These are phyloP conservation scores for Chernovozyma aurita DNA, from an alignment of 1,139 yeast species.

Conservation along the genomic window DNA sequence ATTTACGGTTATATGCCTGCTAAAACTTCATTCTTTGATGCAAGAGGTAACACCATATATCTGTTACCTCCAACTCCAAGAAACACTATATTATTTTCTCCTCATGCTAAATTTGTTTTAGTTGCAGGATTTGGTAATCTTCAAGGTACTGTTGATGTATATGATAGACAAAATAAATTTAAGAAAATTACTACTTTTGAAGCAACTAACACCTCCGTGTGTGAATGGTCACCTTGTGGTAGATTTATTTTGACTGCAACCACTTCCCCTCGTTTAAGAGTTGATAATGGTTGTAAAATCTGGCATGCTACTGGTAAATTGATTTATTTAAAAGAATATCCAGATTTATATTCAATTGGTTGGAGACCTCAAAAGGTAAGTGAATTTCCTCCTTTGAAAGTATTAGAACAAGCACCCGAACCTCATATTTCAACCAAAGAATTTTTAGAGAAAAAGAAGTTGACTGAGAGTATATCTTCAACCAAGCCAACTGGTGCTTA, in stretches of 20 bases:
- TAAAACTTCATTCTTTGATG: slow-evolving; percentile 89
- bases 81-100: slow-evolving; percentile 87
- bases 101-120: slow-evolving; percentile 85
- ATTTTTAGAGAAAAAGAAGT: slow-evolving; percentile 39
- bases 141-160: slow-evolving; percentile 93
- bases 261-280: slow-evolving; percentile 93
- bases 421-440: slow-evolving; percentile 68
- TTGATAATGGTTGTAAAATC: slow-evolving; percentile 89
- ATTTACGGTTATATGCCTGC: slow-evolving; percentile 98
- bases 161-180: slow-evolving; percentile 89
- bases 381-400: slow-evolving; percentile 56
- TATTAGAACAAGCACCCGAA: slow-evolving; percentile 54
- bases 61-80: slow-evolving; percentile 84
- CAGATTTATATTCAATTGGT: slow-evolving; percentile 72
- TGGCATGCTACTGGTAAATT: slow-evolving; percentile 92
- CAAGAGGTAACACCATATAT: slow-evolving; percentile 85
- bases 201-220: slow-evolving; percentile 90
- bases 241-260: slow-evolving; percentile 91
- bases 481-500: slow-evolving; percentile 78
- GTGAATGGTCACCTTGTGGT: slow-evolving; percentile 99
- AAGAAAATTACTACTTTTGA: slow-evolving; percentile 75
- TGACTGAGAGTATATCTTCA: slow-evolving; percentile 33
- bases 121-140: slow-evolving; percentile 98
- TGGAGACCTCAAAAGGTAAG: slow-evolving; percentile 80
- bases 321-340: slow-evolving; percentile 71